Percentiles rank a stretch among this genome's conserved stretches.
Conservation (phyloP, 2,329 filamentous ascomycete species). For the Claviceps humidiphila region DNA sequence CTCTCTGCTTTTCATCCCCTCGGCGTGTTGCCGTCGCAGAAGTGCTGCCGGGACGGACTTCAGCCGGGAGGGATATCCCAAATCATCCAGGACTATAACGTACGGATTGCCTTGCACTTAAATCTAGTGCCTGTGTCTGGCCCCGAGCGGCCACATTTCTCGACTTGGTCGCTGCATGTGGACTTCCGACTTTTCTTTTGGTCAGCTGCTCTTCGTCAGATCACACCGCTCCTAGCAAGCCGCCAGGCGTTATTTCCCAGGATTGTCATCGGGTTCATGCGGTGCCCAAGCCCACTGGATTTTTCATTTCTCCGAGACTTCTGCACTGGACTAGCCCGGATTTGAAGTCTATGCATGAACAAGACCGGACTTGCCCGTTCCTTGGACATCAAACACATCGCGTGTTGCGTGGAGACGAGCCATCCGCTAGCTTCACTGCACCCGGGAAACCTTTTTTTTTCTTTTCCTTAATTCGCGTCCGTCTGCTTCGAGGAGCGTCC, state of each 20-base stretch:
- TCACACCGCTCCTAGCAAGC: constrained; percentile 6
- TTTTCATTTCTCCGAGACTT: not conserved
- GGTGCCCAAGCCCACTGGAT: constrained; percentile 2
- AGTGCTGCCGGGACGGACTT: not conserved
- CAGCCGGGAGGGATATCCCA: not conserved
- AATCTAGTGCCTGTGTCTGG: constrained; percentile 4
- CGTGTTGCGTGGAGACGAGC: not conserved
- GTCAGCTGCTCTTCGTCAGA: constrained; percentile 5
- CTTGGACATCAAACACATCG: not conserved
- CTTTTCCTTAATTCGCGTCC: not conserved
- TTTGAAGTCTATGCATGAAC: not conserved
- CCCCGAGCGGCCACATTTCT: not conserved
- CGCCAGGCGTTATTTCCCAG: not conserved
- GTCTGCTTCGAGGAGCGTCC: not conserved
- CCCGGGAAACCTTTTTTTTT: not conserved
- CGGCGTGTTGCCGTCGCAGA: not conserved
- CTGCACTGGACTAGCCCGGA: constrained; percentile 1
- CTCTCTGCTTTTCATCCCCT: not conserved
- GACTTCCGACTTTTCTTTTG: not conserved
- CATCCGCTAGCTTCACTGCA: not conserved
- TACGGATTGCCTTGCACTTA: constrained; percentile 5
- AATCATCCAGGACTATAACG: constrained; percentile 2
- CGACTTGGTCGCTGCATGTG: constrained; percentile 5
- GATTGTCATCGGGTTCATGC: constrained; percentile 3
- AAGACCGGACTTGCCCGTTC: not conserved